Evolutionary conservation across 805 yeast genomes (phyloP), one percentile per base, ranked within the genome.

Genomic region (Crinitomyces ghanaensis): DNA sequence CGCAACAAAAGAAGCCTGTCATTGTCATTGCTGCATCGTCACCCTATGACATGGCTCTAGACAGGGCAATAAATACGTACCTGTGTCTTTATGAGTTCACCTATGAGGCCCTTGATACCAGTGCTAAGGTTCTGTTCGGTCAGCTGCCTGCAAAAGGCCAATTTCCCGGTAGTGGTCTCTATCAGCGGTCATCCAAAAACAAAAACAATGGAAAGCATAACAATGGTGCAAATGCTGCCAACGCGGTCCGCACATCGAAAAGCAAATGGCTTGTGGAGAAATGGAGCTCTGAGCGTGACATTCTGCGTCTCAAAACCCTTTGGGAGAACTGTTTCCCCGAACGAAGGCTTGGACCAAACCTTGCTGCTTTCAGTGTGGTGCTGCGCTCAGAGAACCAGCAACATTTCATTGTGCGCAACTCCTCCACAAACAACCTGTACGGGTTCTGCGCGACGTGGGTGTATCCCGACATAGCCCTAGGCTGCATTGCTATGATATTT

Each of bases 31-130:
- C 78, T 3, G 73, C 76, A 0, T 67, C 72, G 37, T 67, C 75
- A 4, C 80, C 81, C 1, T 72, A 70, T 43, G 80, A 74, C 44
- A 68, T 74, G 45, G 66, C 69, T 30, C 67, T 70, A 36, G 71
- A 70, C 36, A 65, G 65, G 31, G 62, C 63, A 27, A 65, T 72
- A 19, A 64, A 72, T 30, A 65, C 74, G 1, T 73, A 73, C 46
- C 51, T 74, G 30, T 74, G 79, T 45, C 66, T 74, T 33, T 74
- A 68, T 46, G 80, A 74, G 50, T 74, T 71, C 48, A 72, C 79
- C 1, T 52, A 58, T 13, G 64, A 63, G 42, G 75, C 68, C 2
- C 52, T 74, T 28, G 58, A 63, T 19, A 63, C 70, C 35, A 44
- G 70, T 19, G 72, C 67, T 3, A 61, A 63, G 5, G 66, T 71